A percentile compares a stretch with the other conserved stretches of the same genome.
Conservation (phyloP, 768 basidiomycete species). For the Boletus subparvulus region DNA sequence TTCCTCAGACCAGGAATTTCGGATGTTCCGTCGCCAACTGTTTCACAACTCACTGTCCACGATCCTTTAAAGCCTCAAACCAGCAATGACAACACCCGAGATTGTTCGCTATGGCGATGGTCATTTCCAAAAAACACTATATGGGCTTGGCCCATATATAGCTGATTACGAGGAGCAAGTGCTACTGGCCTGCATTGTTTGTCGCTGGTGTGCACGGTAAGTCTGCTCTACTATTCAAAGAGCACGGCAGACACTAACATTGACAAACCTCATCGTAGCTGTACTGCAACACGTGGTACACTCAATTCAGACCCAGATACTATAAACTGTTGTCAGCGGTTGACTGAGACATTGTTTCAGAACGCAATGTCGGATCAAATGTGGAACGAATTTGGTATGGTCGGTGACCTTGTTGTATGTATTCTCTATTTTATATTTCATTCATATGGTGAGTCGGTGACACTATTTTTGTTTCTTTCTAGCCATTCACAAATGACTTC, state of each 20-base stretch:
- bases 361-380: constrained; percentile 7
- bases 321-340: neutral
- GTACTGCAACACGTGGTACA: neutral
- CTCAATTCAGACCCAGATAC: neutral
- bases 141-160: neutral
- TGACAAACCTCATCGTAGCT: neutral
- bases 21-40: too few relatives aligned
- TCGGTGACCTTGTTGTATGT: too few relatives aligned
- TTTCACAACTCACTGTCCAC: too few relatives aligned
- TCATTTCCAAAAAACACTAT: too few relatives aligned
- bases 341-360: neutral
- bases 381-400: constrained; percentile 26
- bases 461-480: too few relatives aligned
- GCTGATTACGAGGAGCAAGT: neutral
- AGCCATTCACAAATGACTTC: constrained; percentile 4
- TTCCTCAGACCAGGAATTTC: too few relatives aligned
- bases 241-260: neutral
- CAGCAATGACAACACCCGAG: too few relatives aligned
- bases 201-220: neutral
- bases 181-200: neutral
- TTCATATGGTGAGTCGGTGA: too few relatives aligned
- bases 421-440: too few relatives aligned
- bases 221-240: neutral
- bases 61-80: too few relatives aligned
- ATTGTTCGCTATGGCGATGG: too few relatives aligned